phyloP scores from a whole-genome alignment of 2,329 filamentous ascomycete species.

The Colletotrichum tabaci region DNA sequence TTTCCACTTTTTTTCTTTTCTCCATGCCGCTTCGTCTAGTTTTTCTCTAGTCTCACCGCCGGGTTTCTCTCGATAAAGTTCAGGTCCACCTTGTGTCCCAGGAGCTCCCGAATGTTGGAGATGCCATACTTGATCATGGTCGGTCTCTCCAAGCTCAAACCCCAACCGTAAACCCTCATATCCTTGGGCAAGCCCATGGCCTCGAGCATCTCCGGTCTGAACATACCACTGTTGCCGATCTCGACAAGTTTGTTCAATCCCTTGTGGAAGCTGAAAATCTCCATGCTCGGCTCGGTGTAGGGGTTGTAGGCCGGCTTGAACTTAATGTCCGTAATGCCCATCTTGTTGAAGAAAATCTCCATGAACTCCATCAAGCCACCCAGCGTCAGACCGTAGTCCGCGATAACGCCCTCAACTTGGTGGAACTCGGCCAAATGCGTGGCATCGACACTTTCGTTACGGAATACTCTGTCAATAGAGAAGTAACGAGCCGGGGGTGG shows the following conservation, averaged over 20 bases:
- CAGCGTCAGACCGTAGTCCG: slow-evolving; percentile 92
- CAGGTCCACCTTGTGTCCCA: slow-evolving; percentile 96
- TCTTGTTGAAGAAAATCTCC: slow-evolving; percentile 95
- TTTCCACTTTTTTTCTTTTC: not conserved
- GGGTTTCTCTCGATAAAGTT: slow-evolving; percentile 93
- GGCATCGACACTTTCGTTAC: slow-evolving; percentile 96
- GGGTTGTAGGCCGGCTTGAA: slow-evolving; percentile 99
- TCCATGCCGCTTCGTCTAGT: slow-evolving; percentile 62
- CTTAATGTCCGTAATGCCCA: slow-evolving; percentile 87
- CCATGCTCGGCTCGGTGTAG: slow-evolving; percentile 96
- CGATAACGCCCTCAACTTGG: slow-evolving; percentile 98
- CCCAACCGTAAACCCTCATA: slow-evolving; percentile 91
- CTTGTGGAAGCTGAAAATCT: slow-evolving; percentile 96
- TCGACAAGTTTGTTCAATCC: slow-evolving; percentile 93
- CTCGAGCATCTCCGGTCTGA: slow-evolving; percentile 97
- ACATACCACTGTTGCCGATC: slow-evolving; percentile 99
- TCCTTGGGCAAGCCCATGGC: slow-evolving; percentile 94
- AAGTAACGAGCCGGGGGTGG: slow-evolving; percentile 89
- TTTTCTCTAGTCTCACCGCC: slow-evolving; percentile 90
- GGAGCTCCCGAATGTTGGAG: slow-evolving; percentile 90
- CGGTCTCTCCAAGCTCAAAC: slow-evolving; percentile 90
- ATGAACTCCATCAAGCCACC: slow-evolving; percentile 95
- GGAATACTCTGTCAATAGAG: slow-evolving; percentile 98
- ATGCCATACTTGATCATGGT: slow-evolving; percentile 98
- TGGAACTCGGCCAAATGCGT: slow-evolving; percentile 99